Evolutionary conservation across 2,329 filamentous ascomycete species (phyloP), one percentile per base, ranked within the genome.

Genomic region (Neophaeococcomyces aloes): DNA sequence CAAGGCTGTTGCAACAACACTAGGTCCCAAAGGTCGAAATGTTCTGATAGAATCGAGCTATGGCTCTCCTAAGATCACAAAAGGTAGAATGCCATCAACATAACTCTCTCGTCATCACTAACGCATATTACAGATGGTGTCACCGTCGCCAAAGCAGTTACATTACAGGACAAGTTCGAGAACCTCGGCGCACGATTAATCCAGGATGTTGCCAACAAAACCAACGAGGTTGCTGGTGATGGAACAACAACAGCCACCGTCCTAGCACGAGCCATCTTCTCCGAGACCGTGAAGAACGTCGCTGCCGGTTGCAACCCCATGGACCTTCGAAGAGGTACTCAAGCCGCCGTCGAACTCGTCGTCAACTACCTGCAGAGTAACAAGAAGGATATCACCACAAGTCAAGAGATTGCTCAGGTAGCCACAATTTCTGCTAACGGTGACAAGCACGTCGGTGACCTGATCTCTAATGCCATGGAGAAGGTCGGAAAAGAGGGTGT

Each of bases 401-500:
- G 85, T 63, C 86, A 81, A 60, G 91, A 98, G 76, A 86, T 98
- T 61, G 87, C 89, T 41, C 91, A 98, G 74, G 91, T 98, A 50
- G 91, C 91, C 54, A 96, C 91, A 59, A 98, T 98, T 71, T 89
- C 82, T 57, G 91, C 91, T 66, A 98, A 98, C 70, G 91, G 91
- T 57, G 91, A 98, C 64, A 79, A 79, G 47, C 88, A 95, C 71
- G 86, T 98, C 61, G 91, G 91, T 59, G 81, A 86, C 70, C 79
- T 98, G 63, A 91, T 98, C 66, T 88, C 91, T 63, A 95, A 81
- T 64, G 91, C 91, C 57, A 98, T 98, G 91, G 91, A 98, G 78
- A 94, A 94, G 78, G 91, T 98, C 53, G 91, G 91, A 69, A 98
- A 98, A 79, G 91, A 98, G 75, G 91, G 91, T 75, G 91, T 98